Base-by-base conservation (phyloP, 495 filamentous ascomycete genomes). In the Trichocladium antarcticum region DNA sequence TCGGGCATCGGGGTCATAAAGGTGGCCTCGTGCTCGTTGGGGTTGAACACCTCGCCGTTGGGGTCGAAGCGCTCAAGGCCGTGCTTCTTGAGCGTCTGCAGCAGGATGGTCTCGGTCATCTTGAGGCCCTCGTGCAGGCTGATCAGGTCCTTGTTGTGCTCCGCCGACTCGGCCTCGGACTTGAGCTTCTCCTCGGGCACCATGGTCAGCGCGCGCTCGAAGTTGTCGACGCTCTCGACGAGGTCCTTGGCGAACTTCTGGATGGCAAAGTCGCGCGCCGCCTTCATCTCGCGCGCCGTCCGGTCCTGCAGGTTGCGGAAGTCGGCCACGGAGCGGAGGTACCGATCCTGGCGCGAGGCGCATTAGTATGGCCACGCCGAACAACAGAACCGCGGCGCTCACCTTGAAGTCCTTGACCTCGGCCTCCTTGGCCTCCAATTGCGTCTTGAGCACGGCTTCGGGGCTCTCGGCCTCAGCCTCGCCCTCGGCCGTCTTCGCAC, bases 301-400 rank as follows among this genome's bases (percentile, higher is more conserved):
- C 92, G 86, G 54, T 94, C 87, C 73, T 96, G 89, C 32, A 97
- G 84, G 72, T 96, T 98, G 58, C 86, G 86, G 77, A 89, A 97
- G 54, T 97, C 92, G 64, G 92, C 92, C 51, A 95, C 85, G 38
- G 81, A 83, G 57, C 92, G 92, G 42, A 92, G 79, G 66, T 84
- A 94, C 70, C 84, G 88, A 68, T 97, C 90, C 92, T 97, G 57
- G 3, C 17, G 3, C 17, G 3, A 16, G 36, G 17, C 37, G 11
- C 11, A n/a, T 51, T 34, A 56, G 44, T 12, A 46, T 27, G 14
- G 4, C 12, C 8, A 29, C 4, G 5, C 8, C 14, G 19, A 8
- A 29, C 5, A 20, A 15, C 22, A 32, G 19, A 36, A 20, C 16
- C n/a, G n/a, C n/a, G 46, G 37, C 44, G 24, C 22, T 28, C 71